These are phyloP conservation scores for Calonectria naviculata DNA, from an alignment of 2,329 filamentous ascomycete genomes.

Conservation along the genomic window DNA sequence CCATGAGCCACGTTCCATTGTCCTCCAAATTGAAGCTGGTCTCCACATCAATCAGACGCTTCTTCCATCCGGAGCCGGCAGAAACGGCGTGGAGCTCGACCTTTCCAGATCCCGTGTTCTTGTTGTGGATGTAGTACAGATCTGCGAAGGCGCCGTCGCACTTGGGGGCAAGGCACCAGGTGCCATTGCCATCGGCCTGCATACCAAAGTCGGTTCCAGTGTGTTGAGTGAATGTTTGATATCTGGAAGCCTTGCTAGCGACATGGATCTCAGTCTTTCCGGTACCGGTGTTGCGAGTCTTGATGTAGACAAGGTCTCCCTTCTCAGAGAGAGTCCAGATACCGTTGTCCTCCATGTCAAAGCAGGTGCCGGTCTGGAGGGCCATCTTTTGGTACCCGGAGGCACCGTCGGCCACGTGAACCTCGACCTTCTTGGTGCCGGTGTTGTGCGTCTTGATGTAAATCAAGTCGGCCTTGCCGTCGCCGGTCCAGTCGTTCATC, in stretches of 20 bases:
- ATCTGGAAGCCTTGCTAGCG: background rate
- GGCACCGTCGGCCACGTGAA: background rate
- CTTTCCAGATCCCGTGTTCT: background rate
- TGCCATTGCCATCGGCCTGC: background rate
- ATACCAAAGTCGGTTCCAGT: background rate
- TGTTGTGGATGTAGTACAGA: background rate
- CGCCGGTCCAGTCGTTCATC: background rate
- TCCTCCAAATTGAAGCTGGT: background rate
- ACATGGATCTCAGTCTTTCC: background rate
- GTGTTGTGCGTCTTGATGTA: background rate
- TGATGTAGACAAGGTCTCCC: background rate
- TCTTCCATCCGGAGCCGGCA: background rate
- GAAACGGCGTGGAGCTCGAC: background rate
- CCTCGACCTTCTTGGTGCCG: background rate
- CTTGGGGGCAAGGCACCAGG: background rate
- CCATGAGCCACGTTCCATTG: background rate
- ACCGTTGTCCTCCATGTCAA: background rate
- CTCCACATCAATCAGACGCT: background rate
- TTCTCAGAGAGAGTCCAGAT: background rate
- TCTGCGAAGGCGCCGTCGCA: background rate
- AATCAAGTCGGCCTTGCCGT: background rate
- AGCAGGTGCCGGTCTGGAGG: background rate
- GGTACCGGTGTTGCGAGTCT: background rate
- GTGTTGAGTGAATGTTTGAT: background rate
- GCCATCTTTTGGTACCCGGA: background rate